phyloP scores from a whole-genome alignment of 2,329 filamentous ascomycete genomes.

The Aspergillus vadensis region DNA sequence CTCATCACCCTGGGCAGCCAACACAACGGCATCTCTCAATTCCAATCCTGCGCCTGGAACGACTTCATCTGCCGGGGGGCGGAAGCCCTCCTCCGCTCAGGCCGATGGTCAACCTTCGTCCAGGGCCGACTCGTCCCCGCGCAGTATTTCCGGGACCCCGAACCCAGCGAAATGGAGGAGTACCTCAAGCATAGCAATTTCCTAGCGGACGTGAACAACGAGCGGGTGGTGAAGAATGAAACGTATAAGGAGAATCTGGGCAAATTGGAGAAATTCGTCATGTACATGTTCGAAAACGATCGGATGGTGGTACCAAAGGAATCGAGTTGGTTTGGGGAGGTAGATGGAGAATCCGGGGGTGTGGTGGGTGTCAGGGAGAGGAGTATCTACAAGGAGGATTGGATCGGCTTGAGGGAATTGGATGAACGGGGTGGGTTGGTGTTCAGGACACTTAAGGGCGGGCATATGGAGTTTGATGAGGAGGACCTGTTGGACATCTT shows the following conservation, averaged over 20 bases:
- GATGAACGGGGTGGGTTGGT: slow-evolving; percentile 77
- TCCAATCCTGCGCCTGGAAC: slow-evolving; percentile 67
- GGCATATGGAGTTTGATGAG: slow-evolving; percentile 79
- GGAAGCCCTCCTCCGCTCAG: slow-evolving; percentile 73
- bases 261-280: slow-evolving; percentile 73
- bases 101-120: slow-evolving; percentile 77
- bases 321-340: slow-evolving; percentile 86
- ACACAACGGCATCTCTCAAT: slow-evolving; percentile 87
- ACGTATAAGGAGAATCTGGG: slow-evolving; percentile 72
- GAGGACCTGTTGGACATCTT: slow-evolving; percentile 68
- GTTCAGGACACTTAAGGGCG: slow-evolving; percentile 72
- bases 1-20: slow-evolving; percentile 88
- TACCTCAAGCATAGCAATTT: slow-evolving; percentile 86
- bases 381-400: slow-evolving; percentile 82
- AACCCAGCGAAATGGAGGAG: slow-evolving; percentile 58
- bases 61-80: slow-evolving; percentile 83
- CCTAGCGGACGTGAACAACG: slow-evolving; percentile 95
- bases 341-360: slow-evolving; percentile 66
- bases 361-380: slow-evolving; percentile 69
- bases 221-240: slow-evolving; percentile 72
- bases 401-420: slow-evolving; percentile 79
- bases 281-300: slow-evolving; percentile 90
- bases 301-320: slow-evolving; percentile 85
- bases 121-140: slow-evolving; percentile 84
- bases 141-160: slow-evolving; percentile 83